Conservation (phyloP, 768 basidiomycete genomes). For the Psilocybe sp. region DNA sequence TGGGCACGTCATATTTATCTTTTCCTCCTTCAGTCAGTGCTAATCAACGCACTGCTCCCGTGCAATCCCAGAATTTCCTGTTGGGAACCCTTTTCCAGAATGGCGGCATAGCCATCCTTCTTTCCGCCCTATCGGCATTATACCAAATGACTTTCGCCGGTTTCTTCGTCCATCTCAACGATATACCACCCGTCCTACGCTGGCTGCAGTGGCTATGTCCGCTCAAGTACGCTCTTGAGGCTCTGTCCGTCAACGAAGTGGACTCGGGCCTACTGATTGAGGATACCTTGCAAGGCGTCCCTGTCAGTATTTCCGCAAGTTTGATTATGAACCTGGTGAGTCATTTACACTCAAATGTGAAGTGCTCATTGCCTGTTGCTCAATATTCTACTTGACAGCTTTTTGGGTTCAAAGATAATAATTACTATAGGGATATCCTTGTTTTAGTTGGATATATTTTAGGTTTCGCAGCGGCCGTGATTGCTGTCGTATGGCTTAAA, state of each 20-base stretch:
- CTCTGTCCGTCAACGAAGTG: conserved; percentile 90
- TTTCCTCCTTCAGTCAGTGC: not conserved
- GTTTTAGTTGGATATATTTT: conserved; percentile 85
- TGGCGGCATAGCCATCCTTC: conserved; percentile 86
- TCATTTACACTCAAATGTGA: conserved; percentile 5
- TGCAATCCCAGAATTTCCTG: conserved; percentile 81
- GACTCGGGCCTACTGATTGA: conserved; percentile 82
- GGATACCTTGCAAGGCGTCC: conserved; percentile 78
- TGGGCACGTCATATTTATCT: conserved; percentile 50
- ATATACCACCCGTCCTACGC: conserved; percentile 86
- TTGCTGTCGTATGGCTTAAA: conserved; percentile 72
- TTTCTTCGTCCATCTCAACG: conserved; percentile 85
- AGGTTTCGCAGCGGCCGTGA: conserved; percentile 72
- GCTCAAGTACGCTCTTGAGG: conserved; percentile 81
- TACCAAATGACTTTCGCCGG: conserved; percentile 89
- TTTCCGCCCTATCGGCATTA: conserved; percentile 72
- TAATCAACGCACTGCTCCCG: not conserved
- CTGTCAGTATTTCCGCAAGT: conserved; percentile 73
- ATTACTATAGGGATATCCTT: conserved; percentile 89
- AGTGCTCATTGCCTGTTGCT: conserved; percentile 1
- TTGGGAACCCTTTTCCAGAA: conserved; percentile 82
- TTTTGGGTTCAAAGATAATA: conserved; percentile 80
- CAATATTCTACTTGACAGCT: conserved; percentile 39
- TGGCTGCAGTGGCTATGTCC: conserved; percentile 94
- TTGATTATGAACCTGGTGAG: conserved; percentile 84